Evolutionary conservation across 169 alveolate species (phyloP), one percentile per base, ranked within the genome.

Genomic region (Cryptosporidium meleagridis): DNA sequence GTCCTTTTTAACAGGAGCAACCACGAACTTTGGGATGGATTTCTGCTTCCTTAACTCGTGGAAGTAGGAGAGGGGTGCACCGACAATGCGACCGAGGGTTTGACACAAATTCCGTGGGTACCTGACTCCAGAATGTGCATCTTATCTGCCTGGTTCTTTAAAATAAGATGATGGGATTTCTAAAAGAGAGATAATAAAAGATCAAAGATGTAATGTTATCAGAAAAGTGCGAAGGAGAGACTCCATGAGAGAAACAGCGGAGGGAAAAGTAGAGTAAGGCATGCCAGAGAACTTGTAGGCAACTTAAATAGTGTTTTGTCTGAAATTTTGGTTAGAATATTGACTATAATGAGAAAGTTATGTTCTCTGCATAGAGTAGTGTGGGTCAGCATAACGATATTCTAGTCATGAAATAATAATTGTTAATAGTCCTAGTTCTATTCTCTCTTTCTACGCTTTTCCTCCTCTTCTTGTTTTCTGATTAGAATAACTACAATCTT

Each of bases 401-500:
- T 55, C 67, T 55, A 26, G 18, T 26, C 23, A 4, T 26, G 10
- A 55, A 55, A 21, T 55, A 55, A 55, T 48, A 55, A n/a, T 21
- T 55, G 67, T 55, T 55, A 55, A 26, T 0, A 2, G 5, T 26
- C 35, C 12, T 37, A 55, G 18, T 55, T 55, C 67, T 55, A 55
- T 3, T 73, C 39, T 18, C 72, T 31, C 21, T 73, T 73, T 68
- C 70, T 73, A 26, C 26, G 29, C 33, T 80, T 80, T 7, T 80
- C 89, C 21, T 58, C 75, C 55, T 80, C 87, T 8, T 75, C 89
- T 48, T 80, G 89, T 31, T 62, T 80, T 33, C 62, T 80, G 31
- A 80, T 80, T 8, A 80, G 8, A 12, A 80, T 37, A 18, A 65
- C 68, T 3, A 41, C 89, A 4, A 80, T 65, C 23, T 52, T 80